Base-by-base conservation (phyloP, 257 asterid species). In the Leonotis leonurus region DNA sequence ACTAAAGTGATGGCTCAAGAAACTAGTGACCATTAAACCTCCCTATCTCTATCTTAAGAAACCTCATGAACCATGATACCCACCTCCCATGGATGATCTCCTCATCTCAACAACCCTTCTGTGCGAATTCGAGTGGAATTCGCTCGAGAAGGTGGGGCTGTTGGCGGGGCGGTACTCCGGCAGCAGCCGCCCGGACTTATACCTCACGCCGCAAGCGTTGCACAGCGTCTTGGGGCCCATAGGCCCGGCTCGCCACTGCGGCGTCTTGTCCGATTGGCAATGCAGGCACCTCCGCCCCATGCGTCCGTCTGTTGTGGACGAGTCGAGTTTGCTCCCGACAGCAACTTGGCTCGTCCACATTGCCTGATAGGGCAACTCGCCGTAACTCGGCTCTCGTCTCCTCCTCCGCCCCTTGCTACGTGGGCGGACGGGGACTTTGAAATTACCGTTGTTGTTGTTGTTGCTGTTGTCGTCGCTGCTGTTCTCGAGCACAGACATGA, bases 171-270 rank as follows among this genome's bases (percentile, higher is more conserved):
- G 85, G 53, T 87, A 90, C 86, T 87, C 97, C 0, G 97, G 96
- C 52, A 90, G 70, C 3, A 90, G 80, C 1, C 97, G 87, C 0
- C 97, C 97, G 0, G 96, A 87, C 80, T 87, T 90, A 58, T 72
- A 90, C 71, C 97, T 77, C 40, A 90, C 97, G 17, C 97, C 97
- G 51, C 97, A 90, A 8, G 97, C 96, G 37, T 90, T 90, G 71
- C 97, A 90, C 8, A 90, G 80, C 0, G 97, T 87, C 37, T 90
- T 90, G 0, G 90, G 90, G 8, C 97, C 97, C 81, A 74, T 76
- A 0, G 97, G 97, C 0, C 97, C 97, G 0, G 93, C 93, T 27
- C 97, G 70, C 97, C 97, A 90, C 62, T 87, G 96, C 0, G 97
- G 97, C 2, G 97, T 90, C 80, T 83, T 79, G 62, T 87, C 97